phyloP scores from a whole-genome alignment of 2,329 filamentous ascomycete species.

The Epichloe elymi region DNA sequence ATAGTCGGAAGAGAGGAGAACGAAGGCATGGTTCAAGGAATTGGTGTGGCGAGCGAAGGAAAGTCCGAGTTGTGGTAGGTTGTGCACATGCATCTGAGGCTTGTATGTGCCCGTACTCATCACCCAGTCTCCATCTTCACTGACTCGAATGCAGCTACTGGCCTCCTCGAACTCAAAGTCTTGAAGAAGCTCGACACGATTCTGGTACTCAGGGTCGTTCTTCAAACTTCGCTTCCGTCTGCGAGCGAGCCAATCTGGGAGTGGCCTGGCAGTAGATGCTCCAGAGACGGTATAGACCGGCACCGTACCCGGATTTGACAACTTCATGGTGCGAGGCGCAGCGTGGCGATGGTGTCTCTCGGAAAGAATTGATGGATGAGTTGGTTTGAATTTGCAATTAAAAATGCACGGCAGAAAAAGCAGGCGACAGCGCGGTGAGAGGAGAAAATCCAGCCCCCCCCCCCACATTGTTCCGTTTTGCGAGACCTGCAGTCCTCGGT shows the following conservation, averaged over 20 bases:
- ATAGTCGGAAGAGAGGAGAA: conserved; percentile 80
- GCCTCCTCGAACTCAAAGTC: conserved; percentile 98
- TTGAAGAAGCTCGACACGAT: conserved; percentile 85
- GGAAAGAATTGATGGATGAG: background rate
- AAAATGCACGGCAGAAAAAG: background rate
- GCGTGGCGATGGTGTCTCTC: background rate
- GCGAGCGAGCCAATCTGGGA: conserved; percentile 91
- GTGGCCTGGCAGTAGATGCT: conserved; percentile 69
- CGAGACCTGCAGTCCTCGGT: background rate
- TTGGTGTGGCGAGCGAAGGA: conserved; percentile 88
- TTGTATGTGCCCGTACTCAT: conserved; percentile 79
- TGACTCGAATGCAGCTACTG: conserved; percentile 76
- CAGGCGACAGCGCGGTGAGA: background rate
- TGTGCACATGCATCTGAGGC: conserved; percentile 74
- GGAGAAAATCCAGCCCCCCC: background rate
- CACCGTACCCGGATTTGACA: conserved; percentile 68
- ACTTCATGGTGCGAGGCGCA: conserved; percentile 47
- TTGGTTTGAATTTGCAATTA: background rate
- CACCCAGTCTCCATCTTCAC: conserved; percentile 92
- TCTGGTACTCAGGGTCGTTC: conserved; percentile 83
- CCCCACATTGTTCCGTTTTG: background rate
- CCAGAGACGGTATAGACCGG: conserved; percentile 94
- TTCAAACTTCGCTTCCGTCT: conserved; percentile 85
- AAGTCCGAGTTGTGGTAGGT: conserved; percentile 83
- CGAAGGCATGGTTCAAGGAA: conserved; percentile 80